Percentiles rank a stretch among this genome's conserved stretches.
Conservation (phyloP, 129 eudicot species). For the Flaveria trinervia region DNA sequence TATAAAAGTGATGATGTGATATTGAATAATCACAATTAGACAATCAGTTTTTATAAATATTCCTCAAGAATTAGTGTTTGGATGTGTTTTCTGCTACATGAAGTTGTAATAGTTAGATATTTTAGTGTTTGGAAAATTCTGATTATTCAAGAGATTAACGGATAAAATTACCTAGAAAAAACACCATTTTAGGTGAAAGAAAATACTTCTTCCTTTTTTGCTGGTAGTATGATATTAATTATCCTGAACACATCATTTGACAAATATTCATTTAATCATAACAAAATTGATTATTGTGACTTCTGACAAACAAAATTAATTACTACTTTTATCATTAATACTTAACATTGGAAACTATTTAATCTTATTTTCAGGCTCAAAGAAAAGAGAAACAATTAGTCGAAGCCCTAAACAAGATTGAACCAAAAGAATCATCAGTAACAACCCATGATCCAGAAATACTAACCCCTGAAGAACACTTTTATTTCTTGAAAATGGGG, state of each 20-base stretch:
- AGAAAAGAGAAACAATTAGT: conserved; percentile 68
- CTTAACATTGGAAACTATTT: background rate
- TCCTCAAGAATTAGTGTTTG: background rate
- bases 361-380: conserved; percentile 59
- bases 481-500: conserved; percentile 89
- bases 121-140: background rate
- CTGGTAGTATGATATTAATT: background rate
- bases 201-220: background rate
- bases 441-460: conserved; percentile 88
- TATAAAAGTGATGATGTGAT: background rate
- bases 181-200: background rate
- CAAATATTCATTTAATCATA: no score
- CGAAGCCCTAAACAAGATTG: conserved; percentile 73
- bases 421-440: conserved; percentile 83
- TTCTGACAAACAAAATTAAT: background rate
- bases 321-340: background rate
- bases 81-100: background rate
- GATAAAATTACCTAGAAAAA: background rate
- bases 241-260: no score
- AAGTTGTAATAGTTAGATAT: background rate
- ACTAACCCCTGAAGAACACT: conserved; percentile 92
- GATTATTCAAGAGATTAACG: background rate
- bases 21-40: background rate
- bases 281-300: background rate
- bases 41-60: background rate